Conservation (phyloP, 768 basidiomycete species). For the Crepidotus variabilis region DNA sequence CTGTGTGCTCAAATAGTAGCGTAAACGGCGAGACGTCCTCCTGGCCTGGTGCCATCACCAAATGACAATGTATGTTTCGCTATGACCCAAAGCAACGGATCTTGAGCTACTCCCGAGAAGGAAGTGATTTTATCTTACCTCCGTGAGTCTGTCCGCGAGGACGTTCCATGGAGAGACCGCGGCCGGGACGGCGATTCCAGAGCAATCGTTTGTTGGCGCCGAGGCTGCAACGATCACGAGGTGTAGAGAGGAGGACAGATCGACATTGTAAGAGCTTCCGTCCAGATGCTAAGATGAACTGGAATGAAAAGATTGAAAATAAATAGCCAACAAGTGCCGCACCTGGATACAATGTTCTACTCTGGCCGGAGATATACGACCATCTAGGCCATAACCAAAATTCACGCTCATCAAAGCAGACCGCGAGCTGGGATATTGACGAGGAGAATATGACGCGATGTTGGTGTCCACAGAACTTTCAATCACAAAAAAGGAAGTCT, state of each 20-base stretch:
- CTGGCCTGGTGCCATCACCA: slow-evolving; percentile 42
- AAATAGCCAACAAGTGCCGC: slow-evolving; percentile 12
- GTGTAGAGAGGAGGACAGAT: slow-evolving; percentile 35
- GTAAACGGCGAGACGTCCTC: slow-evolving; percentile 43
- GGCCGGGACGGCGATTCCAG: slow-evolving; percentile 15
- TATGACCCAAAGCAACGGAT: slow-evolving; percentile 19
- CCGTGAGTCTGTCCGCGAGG: slow-evolving; percentile 39
- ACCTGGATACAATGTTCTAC: slow-evolving; percentile 46
- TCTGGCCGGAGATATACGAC: slow-evolving; percentile 39
- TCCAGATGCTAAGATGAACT: slow-evolving; percentile 28
- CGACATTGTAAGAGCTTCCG: slow-evolving; percentile 25
- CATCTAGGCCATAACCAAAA: slow-evolving; percentile 39
- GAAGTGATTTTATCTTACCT: slow-evolving; percentile 29
- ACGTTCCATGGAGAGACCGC: slow-evolving; percentile 34
- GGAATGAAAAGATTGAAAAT: neutral
- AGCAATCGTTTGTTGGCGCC: slow-evolving; percentile 31
- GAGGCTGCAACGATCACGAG: slow-evolving; percentile 54
- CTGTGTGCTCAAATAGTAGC: slow-evolving; percentile 45
- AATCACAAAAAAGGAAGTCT: slow-evolving; percentile 41
- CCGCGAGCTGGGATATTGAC: slow-evolving; percentile 38
- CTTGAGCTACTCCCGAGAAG: slow-evolving; percentile 13
- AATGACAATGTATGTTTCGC: slow-evolving; percentile 55
- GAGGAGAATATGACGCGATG: slow-evolving; percentile 21
- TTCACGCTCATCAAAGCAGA: slow-evolving; percentile 34
- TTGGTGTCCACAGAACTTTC: slow-evolving; percentile 31